Evolutionary conservation across 2,329 filamentous ascomycete species (phyloP).

Genomic region (Talaromyces sp.): DNA sequence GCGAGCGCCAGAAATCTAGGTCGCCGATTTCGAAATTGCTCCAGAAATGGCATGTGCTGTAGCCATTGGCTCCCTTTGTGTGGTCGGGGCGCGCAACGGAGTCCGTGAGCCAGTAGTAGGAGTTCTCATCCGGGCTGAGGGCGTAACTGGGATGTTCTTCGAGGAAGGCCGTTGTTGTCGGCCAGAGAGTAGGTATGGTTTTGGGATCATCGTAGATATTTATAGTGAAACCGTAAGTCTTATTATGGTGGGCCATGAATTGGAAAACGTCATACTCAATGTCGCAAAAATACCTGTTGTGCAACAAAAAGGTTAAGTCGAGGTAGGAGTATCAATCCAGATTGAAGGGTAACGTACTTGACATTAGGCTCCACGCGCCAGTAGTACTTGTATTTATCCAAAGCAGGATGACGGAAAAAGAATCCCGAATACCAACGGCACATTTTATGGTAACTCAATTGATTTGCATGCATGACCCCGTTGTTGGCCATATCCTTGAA

Average conservation of each 20-base stretch:
- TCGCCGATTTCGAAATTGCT: conserved; percentile 97
- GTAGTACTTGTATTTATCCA: conserved; percentile 82
- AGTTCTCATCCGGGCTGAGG: conserved; percentile 70
- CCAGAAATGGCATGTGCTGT: conserved; percentile 99
- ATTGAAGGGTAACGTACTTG: conserved; percentile 53
- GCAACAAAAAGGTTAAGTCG: background rate
- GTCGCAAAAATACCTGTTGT: conserved; percentile 73
- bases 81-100: conserved; percentile 71
- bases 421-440: conserved; percentile 98
- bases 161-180: conserved; percentile 89
- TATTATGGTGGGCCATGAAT: conserved; percentile 97
- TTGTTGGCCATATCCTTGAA: conserved; percentile 77
- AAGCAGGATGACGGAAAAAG: conserved; percentile 93
- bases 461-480: conserved; percentile 83
- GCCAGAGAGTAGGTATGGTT: conserved; percentile 85
- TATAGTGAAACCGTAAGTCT: conserved; percentile 98
- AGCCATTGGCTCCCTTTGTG: conserved; percentile 77
- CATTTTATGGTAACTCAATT: conserved; percentile 96
- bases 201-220: conserved; percentile 90
- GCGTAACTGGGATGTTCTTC: conserved; percentile 73
- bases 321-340: background rate
- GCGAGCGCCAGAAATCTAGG: conserved; percentile 85
- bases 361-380: conserved; percentile 99
- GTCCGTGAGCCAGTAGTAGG: conserved; percentile 84
- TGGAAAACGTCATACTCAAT: conserved; percentile 97